Evolutionary conservation across 2,329 filamentous ascomycete species (phyloP), one percentile per base, ranked within the genome.

Genomic region (Colletotrichum orchidophilum): DNA sequence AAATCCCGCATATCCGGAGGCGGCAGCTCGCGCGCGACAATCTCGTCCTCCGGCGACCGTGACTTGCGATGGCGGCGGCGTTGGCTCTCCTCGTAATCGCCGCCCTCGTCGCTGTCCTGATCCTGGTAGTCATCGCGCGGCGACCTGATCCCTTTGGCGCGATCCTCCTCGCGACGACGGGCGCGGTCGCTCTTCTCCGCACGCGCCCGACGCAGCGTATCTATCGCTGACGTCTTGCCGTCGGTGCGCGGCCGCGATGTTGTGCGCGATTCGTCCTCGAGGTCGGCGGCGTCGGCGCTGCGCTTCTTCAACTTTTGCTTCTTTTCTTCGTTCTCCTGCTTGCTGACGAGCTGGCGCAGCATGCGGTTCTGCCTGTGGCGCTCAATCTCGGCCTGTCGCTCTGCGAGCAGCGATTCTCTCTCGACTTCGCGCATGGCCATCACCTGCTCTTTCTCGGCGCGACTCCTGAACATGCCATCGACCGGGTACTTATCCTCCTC

Each of bases 381-480:
- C 77, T 96, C 93, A 69, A 95, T 92, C 80, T 96, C 91, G 76
- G 94, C 91, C 42, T 93, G 92, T 74, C 96, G 94, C 75, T 97
- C 94, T 24, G 95, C 96, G 7, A 99, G 88, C 54, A 97, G 92
- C 79, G 94, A 91, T 81, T 99, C 96, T 73, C 96, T 93, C 78
- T 97, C 92, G 62, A 98, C 92, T 83, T 98, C 95, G 33, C 95
- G 92, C 88, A 98, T 91, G 67, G 87, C 89, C 88, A 96, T 91
- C 73, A 99, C 96, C 62, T 93, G 87, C 8, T 87, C 87, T 81
- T 94, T 95, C 78, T 96, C 94, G 49, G 90, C 87, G 54, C 90
- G 86, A 75, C 90, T 93, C 76, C 90, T 88, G 80, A 94, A 96
- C 77, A 96, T 91, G 76, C 96, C 95, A 74, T 99, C 96, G 73